Percentiles rank a stretch among this genome's conserved stretches.
phyloP scores from a whole-genome alignment of 768 basidiomycete genomes.

The Tricholoma hemisulphureum region DNA sequence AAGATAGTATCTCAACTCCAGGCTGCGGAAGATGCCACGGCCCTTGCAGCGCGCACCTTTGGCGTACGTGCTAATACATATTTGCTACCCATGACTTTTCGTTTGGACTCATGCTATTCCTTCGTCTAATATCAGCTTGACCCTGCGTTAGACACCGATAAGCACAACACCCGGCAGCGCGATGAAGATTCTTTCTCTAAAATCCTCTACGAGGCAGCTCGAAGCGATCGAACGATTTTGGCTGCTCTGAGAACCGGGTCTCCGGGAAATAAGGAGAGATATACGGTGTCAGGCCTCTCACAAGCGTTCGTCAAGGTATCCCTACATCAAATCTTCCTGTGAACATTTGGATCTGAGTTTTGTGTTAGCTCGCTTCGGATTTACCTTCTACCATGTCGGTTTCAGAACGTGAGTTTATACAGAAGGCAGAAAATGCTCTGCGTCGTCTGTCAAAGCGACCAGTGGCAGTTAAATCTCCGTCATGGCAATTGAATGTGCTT shows the following conservation, averaged over 20 bases:
- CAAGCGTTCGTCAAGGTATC: conserved; percentile 16
- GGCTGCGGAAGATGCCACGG: background rate
- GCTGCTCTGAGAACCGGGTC: background rate
- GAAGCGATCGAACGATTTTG: background rate
- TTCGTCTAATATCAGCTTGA: background rate
- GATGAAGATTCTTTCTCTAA: background rate
- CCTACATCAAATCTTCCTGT: background rate
- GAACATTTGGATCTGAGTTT: background rate
- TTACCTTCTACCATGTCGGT: background rate
- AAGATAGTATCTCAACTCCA: background rate
- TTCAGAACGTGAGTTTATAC: conserved; percentile 13
- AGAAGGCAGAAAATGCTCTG: conserved; percentile 7
- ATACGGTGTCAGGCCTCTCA: background rate
- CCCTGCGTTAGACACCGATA: background rate
- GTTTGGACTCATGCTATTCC: too few species aligned
- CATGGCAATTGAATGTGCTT: conserved; percentile 26
- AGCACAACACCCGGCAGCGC: background rate
- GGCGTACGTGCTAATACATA: background rate
- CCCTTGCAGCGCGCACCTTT: background rate
- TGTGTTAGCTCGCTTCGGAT: conserved; percentile 8
- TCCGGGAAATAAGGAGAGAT: background rate
- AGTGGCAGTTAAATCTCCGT: conserved; percentile 15
- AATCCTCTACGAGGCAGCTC: background rate
- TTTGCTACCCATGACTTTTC: background rate
- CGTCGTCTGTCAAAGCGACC: conserved; percentile 13